Percentiles rank a stretch among this genome's conserved stretches.
Conservation (phyloP, 1,284 basidiomycete species). For the Lentinus polychrous region DNA sequence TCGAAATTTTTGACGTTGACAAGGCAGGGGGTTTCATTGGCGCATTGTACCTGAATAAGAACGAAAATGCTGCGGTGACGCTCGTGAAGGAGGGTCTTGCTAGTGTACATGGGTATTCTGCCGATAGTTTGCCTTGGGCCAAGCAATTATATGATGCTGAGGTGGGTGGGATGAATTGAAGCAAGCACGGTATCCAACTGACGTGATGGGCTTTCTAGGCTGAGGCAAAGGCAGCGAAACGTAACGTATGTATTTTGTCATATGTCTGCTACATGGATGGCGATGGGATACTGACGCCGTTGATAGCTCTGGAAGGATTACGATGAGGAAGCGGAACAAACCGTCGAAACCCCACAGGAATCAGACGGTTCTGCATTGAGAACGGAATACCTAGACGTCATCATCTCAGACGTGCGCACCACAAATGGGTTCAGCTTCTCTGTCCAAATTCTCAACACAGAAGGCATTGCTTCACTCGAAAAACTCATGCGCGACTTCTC, state of each 20-base stretch:
- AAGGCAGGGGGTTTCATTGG: conserved; percentile 97
- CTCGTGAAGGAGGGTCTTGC: conserved; percentile 86
- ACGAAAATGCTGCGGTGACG: conserved; percentile 78
- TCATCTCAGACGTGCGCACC: conserved; percentile 84
- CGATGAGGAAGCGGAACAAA: conserved; percentile 61
- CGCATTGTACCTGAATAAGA: conserved; percentile 73
- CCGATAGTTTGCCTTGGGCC: conserved; percentile 74
- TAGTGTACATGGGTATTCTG: conserved; percentile 83
- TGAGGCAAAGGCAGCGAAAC: conserved; percentile 71
- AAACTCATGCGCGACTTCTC: conserved; percentile 93
- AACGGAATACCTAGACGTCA: conserved; percentile 84
- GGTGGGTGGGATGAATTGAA: conserved; percentile 29
- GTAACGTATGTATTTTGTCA: conserved; percentile 61
- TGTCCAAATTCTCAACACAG: conserved; percentile 85
- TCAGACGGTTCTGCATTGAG: conserved; percentile 53
- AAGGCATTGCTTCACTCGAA: conserved; percentile 85
- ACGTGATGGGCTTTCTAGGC: conserved; percentile 34
- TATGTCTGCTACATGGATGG: not conserved
- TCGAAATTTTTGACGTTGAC: conserved; percentile 85
- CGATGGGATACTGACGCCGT: too few relatives aligned
- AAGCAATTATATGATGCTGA: conserved; percentile 83
- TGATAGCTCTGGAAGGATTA: conserved; percentile 77
- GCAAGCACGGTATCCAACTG: not conserved
- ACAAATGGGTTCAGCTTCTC: conserved; percentile 80
- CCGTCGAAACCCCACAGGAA: conserved; percentile 37